Evolutionary conservation across 2,329 filamentous ascomycete genomes (phyloP).

Genomic region (Nemania serpens): DNA sequence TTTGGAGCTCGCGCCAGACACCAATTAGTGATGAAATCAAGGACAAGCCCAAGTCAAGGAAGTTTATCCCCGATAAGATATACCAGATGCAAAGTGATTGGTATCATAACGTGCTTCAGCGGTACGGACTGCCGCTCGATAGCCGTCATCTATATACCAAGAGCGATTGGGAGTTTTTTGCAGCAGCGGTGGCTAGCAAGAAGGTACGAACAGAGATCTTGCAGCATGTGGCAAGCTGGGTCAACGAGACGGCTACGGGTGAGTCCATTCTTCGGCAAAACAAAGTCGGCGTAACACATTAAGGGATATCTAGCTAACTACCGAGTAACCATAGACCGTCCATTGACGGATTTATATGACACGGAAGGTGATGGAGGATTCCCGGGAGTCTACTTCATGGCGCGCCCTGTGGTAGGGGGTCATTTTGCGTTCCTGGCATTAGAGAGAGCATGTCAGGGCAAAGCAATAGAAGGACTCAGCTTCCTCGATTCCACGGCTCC

Average conservation of each 20-base stretch:
- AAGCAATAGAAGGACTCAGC: conserved; percentile 61
- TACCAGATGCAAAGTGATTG: conserved; percentile 81
- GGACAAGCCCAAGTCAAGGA: conserved; percentile 33
- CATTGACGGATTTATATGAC: conserved; percentile 81
- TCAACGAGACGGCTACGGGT: conserved; percentile 79
- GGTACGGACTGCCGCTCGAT: conserved; percentile 82
- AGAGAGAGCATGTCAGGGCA: conserved; percentile 76
- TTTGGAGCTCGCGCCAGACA: conserved; percentile 32
- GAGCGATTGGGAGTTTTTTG: conserved; percentile 90
- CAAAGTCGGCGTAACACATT: not conserved
- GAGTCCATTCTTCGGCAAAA: conserved; percentile 30
- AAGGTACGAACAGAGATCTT: conserved; percentile 72
- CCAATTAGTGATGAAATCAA: conserved; percentile 21
- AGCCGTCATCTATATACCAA: conserved; percentile 84
- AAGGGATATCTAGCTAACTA: conserved; percentile 13
- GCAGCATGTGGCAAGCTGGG: conserved; percentile 74
- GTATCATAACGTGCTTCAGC: conserved; percentile 79
- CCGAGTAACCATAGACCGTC: conserved; percentile 56
- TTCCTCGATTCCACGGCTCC: conserved; percentile 51
- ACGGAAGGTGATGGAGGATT: conserved; percentile 79
- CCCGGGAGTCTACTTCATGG: conserved; percentile 76
- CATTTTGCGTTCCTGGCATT: conserved; percentile 87
- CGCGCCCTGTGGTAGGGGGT: conserved; percentile 80
- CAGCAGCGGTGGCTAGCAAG: conserved; percentile 75
- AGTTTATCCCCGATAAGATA: conserved; percentile 73